These are phyloP conservation scores for Rubia yunnanensis DNA, from an alignment of 257 asterid species.

Conservation along the genomic window DNA sequence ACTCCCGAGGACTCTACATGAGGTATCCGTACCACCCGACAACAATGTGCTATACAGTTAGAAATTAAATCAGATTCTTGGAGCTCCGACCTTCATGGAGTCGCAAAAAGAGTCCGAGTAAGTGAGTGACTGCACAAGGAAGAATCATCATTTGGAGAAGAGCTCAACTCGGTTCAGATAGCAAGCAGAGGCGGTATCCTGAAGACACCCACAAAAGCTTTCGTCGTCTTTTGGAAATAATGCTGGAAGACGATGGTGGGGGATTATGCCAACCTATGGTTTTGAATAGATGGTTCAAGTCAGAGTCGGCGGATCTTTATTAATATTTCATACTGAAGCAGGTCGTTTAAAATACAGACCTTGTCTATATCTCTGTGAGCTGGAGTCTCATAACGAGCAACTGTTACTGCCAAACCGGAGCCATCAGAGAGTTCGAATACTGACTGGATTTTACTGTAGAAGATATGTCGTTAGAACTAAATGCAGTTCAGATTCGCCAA, in stretches of 20 bases:
- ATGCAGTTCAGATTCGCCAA: not conserved
- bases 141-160: slow-evolving; percentile 40
- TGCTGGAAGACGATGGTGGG: slow-evolving; percentile 74
- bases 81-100: not conserved
- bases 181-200: slow-evolving; percentile 69
- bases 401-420: slow-evolving; percentile 92
- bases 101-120: not conserved
- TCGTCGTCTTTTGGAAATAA: slow-evolving; percentile 84
- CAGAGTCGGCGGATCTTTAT: not conserved
- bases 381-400: slow-evolving; percentile 95
- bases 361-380: slow-evolving; percentile 87
- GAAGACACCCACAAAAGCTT: slow-evolving; percentile 78
- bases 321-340: not conserved
- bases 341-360: slow-evolving; percentile 30
- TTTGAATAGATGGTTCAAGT: not conserved
- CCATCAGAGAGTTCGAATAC: slow-evolving; percentile 96
- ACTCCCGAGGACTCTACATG: too few species aligned
- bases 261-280: slow-evolving; percentile 69
- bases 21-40: not conserved
- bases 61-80: not conserved
- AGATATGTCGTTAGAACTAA: slow-evolving; percentile 5
- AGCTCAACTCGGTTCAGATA: slow-evolving; percentile 49
- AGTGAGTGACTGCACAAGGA: not conserved
- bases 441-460: slow-evolving; percentile 82
- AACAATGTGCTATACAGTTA: too few species aligned